Conservation (phyloP, 2,329 filamentous ascomycete genomes). For the Verticillium nonalfalfae region DNA sequence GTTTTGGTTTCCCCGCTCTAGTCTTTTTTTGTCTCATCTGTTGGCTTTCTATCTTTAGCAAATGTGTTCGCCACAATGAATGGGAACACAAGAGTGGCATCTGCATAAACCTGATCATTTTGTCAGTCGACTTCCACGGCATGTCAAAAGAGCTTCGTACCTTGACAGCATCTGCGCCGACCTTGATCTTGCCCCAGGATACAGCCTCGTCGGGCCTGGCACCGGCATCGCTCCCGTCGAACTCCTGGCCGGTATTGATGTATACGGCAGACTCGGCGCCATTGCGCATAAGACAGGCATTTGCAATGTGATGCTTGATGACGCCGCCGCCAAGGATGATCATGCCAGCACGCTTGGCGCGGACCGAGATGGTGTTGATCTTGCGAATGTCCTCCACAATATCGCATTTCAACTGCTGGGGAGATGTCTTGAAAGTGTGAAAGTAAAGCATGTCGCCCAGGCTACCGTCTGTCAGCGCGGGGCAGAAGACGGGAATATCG, state of each 20-base stretch:
- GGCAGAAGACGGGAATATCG: constrained; percentile 94
- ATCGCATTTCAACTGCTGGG: constrained; percentile 75
- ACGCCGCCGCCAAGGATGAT: constrained; percentile 90
- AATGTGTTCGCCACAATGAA: constrained; percentile 63
- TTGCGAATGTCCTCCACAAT: constrained; percentile 89
- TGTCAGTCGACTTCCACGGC: neutral
- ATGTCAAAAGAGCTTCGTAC: constrained; percentile 33
- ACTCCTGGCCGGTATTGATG: constrained; percentile 96
- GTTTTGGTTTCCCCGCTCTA: neutral
- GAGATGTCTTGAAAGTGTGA: constrained; percentile 88
- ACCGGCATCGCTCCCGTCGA: constrained; percentile 94
- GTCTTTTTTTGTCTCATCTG: neutral
- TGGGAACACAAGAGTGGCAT: constrained; percentile 59
- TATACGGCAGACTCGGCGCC: constrained; percentile 96
- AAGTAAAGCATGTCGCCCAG: constrained; percentile 98
- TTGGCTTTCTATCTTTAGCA: constrained; percentile 39
- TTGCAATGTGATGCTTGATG: constrained; percentile 98
- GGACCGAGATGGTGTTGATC: constrained; percentile 87
- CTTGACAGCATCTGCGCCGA: constrained; percentile 83
- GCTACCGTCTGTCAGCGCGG: constrained; percentile 89
- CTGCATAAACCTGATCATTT: constrained; percentile 48
- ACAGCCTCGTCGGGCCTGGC: constrained; percentile 94
- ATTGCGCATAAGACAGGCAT: constrained; percentile 95
- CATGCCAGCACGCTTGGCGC: constrained; percentile 86
- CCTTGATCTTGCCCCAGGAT: constrained; percentile 97